Conservation (phyloP, 441 rosid genomes). For the Corymbia citriodora region DNA sequence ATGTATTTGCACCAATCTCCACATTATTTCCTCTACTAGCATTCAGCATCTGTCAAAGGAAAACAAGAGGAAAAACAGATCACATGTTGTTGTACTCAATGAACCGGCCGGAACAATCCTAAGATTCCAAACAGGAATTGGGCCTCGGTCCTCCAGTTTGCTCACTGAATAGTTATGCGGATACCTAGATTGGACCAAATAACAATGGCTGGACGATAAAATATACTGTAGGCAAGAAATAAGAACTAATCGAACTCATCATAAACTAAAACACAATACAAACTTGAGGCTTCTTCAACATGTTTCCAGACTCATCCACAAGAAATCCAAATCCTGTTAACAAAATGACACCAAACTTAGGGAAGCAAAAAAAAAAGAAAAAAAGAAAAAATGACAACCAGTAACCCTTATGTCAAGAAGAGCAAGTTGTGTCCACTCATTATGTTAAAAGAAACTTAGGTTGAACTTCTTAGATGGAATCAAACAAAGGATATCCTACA, state of each 20-base stretch:
- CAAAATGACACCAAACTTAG: background rate
- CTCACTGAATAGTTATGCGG: background rate
- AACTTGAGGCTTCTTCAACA: constrained; percentile 78
- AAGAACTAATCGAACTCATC: background rate
- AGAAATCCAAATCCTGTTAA: constrained; percentile 69
- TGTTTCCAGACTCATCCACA: constrained; percentile 52
- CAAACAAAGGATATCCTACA: background rate
- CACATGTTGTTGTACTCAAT: background rate
- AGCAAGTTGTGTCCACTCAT: background rate
- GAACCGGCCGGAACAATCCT: background rate
- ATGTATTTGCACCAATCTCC: constrained; percentile 72
- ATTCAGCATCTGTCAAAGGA: constrained; percentile 30
- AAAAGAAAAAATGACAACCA: background rate
- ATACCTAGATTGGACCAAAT: background rate
- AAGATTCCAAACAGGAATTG: background rate
- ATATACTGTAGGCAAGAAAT: background rate
- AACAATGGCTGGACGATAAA: background rate
- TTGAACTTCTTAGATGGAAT: background rate
- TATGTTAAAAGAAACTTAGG: background rate
- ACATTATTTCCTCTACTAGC: constrained; percentile 56
- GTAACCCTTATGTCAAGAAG: background rate
- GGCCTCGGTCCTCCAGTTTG: background rate
- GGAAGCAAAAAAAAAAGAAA: background rate
- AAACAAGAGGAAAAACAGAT: background rate
- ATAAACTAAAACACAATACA: constrained; percentile 1